Evolutionary conservation across 108 stramenopile species (phyloP), one percentile per base, ranked within the genome.

Genomic region (Skeletonema grethae): DNA sequence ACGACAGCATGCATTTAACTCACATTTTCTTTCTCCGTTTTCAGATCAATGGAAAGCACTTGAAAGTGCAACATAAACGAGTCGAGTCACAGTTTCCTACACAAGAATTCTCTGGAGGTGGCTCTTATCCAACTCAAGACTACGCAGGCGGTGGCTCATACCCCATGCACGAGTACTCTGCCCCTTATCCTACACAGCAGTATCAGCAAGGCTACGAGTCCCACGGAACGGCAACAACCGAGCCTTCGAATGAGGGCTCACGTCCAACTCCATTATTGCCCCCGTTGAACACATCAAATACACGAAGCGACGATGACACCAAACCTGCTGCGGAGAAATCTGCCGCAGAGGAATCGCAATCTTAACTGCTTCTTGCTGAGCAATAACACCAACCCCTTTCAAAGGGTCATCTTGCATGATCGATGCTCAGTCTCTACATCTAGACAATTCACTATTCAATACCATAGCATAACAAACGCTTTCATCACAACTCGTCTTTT

Each of bases 31-130:
- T 16, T 63, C 38, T 48, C 32, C 25, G 43, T n/a, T 41, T 68
- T 56, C 69, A 95, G 92, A 86, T 96, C 76, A 88, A 90, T 39
- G 93, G 93, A 61, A 96, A 96, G 62, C 88, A 93, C 32, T 72
- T 96, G 56, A 94, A 94, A 61, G 95, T 96, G 32, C 92, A 96
- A 63, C 89, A 92, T 73, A 96, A 94, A 79, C 79, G 45, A 41
- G 72, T 15, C 31, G 69, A 70, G 75, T 57, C 63, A 65, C 43
- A 60, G 22, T 53, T 22, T 22, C 50, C 50, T 22, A 53, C 50
- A 5, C 50, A 53, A 53, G 50, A 53, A 20, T 53, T 22, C 50
- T 1, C 50, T 22, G 50, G 50, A 22, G 22, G 22, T 53, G 50
- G 20, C 7, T 6, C 50, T 2, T 53, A 53, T 22, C 50, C 50